Conservation (phyloP, 83 land plant genomes). For the Diphasiastrum complanatum region DNA sequence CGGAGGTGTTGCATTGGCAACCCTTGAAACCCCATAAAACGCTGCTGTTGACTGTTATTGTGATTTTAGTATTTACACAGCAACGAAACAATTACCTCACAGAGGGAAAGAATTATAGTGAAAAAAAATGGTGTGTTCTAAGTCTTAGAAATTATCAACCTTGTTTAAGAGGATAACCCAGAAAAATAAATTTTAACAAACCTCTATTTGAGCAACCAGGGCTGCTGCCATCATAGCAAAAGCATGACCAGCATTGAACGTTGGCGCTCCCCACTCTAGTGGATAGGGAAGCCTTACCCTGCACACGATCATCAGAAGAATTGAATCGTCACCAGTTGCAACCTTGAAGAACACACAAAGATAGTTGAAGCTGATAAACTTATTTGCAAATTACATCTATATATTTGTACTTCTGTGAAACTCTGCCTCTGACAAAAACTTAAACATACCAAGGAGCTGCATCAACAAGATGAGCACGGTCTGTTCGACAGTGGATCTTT, state of each 20-base stretch:
- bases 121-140: no score
- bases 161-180: no score
- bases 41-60: slow-evolving; percentile 15
- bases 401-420: neutral
- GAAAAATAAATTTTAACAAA: no score
- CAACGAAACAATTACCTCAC: no score
- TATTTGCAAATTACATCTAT: neutral
- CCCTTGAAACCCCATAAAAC: slow-evolving; percentile 8
- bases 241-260: slow-evolving; percentile 5
- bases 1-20: slow-evolving; percentile 12
- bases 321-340: neutral
- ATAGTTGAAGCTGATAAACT: neutral
- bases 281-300: slow-evolving; percentile 15
- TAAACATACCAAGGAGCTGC: slow-evolving; percentile 3
- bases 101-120: no score
- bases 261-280: slow-evolving; percentile 12
- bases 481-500: slow-evolving; percentile 9
- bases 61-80: no score
- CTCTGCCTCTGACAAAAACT: neutral
- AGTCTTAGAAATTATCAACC: no score
- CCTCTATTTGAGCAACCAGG: slow-evolving; percentile 13
- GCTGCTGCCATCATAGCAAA: slow-evolving; percentile 15
- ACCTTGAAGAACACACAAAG: neutral
- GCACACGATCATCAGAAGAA: neutral
- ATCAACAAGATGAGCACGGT: slow-evolving; percentile 14